Conservation (phyloP, 805 yeast species). For the Candida namnaoensis region DNA sequence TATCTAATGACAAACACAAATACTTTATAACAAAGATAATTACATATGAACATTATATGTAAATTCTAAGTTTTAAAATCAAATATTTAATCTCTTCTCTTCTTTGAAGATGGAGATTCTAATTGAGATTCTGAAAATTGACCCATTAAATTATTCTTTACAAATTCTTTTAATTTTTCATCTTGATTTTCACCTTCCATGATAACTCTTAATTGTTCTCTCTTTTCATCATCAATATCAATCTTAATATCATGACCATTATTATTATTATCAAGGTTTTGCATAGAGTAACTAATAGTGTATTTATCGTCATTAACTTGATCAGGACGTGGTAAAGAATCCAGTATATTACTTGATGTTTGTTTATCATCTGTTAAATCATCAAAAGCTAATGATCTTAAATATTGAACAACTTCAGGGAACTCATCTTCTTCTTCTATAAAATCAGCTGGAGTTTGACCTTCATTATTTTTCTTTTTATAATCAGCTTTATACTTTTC, state of each 20-base stretch:
- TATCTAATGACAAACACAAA: too few relatives aligned
- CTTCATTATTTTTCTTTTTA: constrained; percentile 58
- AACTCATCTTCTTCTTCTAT: constrained; percentile 81
- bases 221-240: constrained; percentile 44
- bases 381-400: constrained; percentile 33
- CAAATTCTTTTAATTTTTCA: constrained; percentile 60
- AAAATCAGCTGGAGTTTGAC: constrained; percentile 63
- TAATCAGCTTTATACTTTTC: constrained; percentile 64
- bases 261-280: constrained; percentile 26
- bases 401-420: constrained; percentile 66
- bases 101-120: constrained; percentile 23
- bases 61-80: too few relatives aligned
- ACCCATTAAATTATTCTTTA: constrained; percentile 56
- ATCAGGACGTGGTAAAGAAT: constrained; percentile 14
- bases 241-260: constrained; percentile 31
- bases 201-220: constrained; percentile 59
- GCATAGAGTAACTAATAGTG: constrained; percentile 49
- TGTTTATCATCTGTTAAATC: constrained; percentile 12
- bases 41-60: too few relatives aligned
- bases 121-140: constrained; percentile 26
- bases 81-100: constrained; percentile 19
- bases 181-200: constrained; percentile 78
- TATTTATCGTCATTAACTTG: constrained; percentile 23
- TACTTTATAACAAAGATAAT: too few relatives aligned
- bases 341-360: constrained; percentile 2